These are phyloP conservation scores for Favolaschia claudopus DNA, from an alignment of 768 basidiomycete genomes.

Conservation along the genomic window DNA sequence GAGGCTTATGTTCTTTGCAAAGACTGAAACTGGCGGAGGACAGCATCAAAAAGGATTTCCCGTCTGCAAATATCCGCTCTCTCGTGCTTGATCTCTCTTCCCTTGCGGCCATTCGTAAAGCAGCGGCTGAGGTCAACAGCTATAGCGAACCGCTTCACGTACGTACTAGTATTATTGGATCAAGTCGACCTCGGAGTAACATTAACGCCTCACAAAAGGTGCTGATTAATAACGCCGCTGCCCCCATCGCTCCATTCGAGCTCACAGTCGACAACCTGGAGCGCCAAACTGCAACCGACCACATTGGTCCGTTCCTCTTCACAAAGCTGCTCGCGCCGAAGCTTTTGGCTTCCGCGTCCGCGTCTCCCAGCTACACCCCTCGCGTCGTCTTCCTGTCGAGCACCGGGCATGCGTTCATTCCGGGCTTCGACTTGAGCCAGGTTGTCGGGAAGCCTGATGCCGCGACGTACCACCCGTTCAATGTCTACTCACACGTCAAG, in stretches of 20 bases:
- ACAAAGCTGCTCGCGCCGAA: neutral
- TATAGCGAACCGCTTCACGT: neutral
- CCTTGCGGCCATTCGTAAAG: neutral
- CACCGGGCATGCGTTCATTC: neutral
- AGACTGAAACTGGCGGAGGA: conserved; percentile 4
- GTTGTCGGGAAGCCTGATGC: neutral
- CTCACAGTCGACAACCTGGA: conserved; percentile 7
- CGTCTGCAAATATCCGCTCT: neutral
- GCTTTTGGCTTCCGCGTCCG: neutral
- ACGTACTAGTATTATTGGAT: neutral
- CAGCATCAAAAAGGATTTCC: neutral
- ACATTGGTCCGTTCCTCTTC: neutral
- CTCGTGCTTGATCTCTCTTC: conserved; percentile 3
- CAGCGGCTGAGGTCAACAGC: conserved; percentile 1
- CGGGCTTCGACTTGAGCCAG: neutral
- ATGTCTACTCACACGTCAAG: neutral
- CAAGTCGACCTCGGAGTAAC: neutral
- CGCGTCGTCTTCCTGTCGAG: neutral
- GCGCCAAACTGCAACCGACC: neutral
- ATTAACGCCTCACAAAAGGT: too few relatives aligned
- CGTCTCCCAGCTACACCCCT: neutral
- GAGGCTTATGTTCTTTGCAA: too few relatives aligned
- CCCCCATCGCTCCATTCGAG: neutral
- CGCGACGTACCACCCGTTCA: neutral
- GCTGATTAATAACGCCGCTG: conserved; percentile 2